Evolutionary conservation across 495 filamentous ascomycete genomes (phyloP), one percentile per base, ranked within the genome.

Genomic region (Entonaema liquescens): DNA sequence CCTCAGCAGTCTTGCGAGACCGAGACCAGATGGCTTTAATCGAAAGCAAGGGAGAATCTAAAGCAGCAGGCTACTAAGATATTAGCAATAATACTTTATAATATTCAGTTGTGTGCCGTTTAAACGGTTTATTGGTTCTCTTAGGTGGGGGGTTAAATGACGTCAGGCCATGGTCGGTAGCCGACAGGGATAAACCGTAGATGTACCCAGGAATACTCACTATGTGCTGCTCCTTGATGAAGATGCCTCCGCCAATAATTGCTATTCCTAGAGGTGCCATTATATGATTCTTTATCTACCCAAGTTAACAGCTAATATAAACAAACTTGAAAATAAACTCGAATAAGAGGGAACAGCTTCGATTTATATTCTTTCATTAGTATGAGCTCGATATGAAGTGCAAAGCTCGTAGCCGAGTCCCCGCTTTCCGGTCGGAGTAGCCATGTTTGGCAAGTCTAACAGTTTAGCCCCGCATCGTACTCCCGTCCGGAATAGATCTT

Each of bases 201-300:
- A 53, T 17, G 40, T 60, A 13, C 26, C 42, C 12, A 21, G 25
- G 25, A 21, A 12, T 57, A 68, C 78, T 58, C 59, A 82, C 79
- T 25, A 84, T 72, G 63, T 87, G 84, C 52, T 82, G 73, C 55
- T 81, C 78, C 42, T 65, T 76, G 21, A 75, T 81, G 52, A 83
- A 81, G 73, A 82, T 83, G 76, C 90, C 90, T 68, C 87, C 87
- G 28, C 90, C 90, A 42, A 92, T 84, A n/a, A 92, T 85, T 13
- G 90, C 90, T 23, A 92, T 81, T 17, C 88, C 87, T 56, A 89
- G 81, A 72, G 78, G 75, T 74, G 77, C 82, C 63, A 77, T 56
- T 23, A n/a, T 56, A 11, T n/a, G 13, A 35, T 15, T 8, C 1
- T 12, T 52, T 23, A 35, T 15, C 35, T 19, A 56, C 12, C 7